Base-by-base conservation (phyloP, 1,139 yeast species). In the Scheffersomyces lignicola region DNA sequence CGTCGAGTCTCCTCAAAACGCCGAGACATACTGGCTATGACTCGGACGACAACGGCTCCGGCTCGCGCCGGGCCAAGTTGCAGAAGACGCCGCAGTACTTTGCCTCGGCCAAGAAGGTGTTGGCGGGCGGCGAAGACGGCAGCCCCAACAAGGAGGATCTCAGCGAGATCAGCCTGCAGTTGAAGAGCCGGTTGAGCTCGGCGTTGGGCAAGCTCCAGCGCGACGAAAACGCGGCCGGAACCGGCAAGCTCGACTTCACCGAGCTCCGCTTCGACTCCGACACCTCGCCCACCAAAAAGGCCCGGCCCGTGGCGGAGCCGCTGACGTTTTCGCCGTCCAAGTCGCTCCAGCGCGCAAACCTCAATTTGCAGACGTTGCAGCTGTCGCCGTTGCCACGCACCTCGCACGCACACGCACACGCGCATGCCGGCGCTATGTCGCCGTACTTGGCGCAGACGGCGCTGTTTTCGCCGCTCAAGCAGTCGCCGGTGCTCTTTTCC, bases 81-180 rank as follows among this genome's bases (percentile, higher is more conserved):
- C 65, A 64, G 43, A 64, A 62, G 36, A 67, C 73, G 4, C 70
- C 72, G 5, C 66, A 62, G 46, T 69, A 53, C 42, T 67, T 69
- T 40, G 58, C 66, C n/a, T 67, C 72, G 1, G 74, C 73, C 3
- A 60, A 58, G 37, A 58, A 60, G 35, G 51, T 69, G 18, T 55
- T 53, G 27, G 55, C 48, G 8, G 37, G 30, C 26, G 38, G 30
- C 15, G 43, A 41, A 6, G 28, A 24, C 13, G 40, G 24, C 8
- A 38, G 38, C 26, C 44, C 47, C 23, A 50, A 45, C 26, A 47
- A 48, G 20, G 69, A 62, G 21, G 73, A 65, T 25, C 53, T 69
- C 31, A 50, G 54, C 8, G 73, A 66, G 38, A 69, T 69, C 27
- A 65, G 72, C 36, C 44, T 57, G 15, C 71, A 66, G 42, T 51